Evolutionary conservation across 1,284 basidiomycete species (phyloP), one percentile per base, ranked within the genome.

Genomic region (Puccinia brachypodii): DNA sequence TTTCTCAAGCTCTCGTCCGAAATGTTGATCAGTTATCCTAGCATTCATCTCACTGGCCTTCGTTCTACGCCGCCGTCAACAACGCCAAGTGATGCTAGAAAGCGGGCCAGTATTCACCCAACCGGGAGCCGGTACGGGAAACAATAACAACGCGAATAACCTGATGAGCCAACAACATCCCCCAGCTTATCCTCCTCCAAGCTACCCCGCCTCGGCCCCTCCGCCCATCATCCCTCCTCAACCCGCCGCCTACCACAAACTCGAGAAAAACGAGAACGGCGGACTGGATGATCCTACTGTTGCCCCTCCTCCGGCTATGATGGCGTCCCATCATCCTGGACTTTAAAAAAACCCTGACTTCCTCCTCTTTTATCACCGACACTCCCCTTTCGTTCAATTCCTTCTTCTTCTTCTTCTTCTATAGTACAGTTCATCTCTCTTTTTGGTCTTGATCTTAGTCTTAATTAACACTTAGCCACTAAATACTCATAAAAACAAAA

Each of bases 11-110:
- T n/a, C 6, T 14, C 16, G 19, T 3, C 16, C 6, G 4, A 53
- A 4, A 53, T 68, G 36, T 60, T 60, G 14, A 13, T 16, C 53
- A 74, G 72, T 74, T 9, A 60, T 74, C 33, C 36, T 74, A 7
- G 72, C 72, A 16, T 74, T 74, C 53, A 3, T 60, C 4, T 74
- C 72, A 4, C n/a, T 74, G 3, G 72, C 72, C 36, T 74, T 56
- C 14, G 53, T 74, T 33, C 38, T 74, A 1, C 53, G 53, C 14
- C 72, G 72, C 19, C 72, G 72, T 36, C 72, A 56, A 60, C 50
- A 56, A 74, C 72, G 72, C 8, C n/a, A n/a, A 22, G 71, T 47
- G 0, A 50, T 2, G 13, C 38, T 74, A 31, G 44, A 53, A 36
- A 16, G 7, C 1, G 31, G 8, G 3, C 22, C 44, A 2, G 69